Conservation (phyloP, 306 rosid genomes). For the Albizia julibrissin region DNA sequence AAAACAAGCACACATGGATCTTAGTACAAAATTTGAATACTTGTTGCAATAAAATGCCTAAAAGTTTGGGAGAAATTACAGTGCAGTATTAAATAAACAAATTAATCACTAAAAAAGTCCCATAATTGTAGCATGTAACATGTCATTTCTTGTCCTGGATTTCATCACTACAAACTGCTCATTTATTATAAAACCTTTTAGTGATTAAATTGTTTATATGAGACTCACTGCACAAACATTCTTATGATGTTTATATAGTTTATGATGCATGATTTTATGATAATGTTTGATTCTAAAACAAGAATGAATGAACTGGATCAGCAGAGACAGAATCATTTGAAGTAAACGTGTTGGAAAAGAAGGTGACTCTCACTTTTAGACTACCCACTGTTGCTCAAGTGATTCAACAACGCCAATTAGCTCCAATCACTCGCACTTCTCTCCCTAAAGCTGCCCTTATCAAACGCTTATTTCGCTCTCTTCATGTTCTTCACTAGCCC, state of each 20-base stretch:
- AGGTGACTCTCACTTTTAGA: slow-evolving; percentile 63
- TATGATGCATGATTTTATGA: background rate
- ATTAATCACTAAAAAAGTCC: no score
- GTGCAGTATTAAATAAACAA: no score
- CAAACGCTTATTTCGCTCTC: slow-evolving; percentile 49
- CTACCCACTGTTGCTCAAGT: slow-evolving; percentile 42
- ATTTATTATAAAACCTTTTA: no score
- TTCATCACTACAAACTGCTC: no score
- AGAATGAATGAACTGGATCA: slow-evolving; percentile 5
- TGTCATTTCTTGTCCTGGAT: no score
- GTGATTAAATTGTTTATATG: no score
- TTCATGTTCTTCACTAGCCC: background rate
- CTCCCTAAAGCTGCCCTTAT: slow-evolving; percentile 53
- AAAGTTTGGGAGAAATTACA: no score
- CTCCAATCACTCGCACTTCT: slow-evolving; percentile 36
- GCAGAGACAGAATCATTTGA: slow-evolving; percentile 73
- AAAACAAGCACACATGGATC: no score
- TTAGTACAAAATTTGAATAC: no score
- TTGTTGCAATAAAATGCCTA: no score
- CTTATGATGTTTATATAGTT: background rate
- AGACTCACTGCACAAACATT: no score
- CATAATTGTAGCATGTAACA: no score
- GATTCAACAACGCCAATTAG: slow-evolving; percentile 35
- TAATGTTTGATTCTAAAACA: background rate
- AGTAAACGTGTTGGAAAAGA: slow-evolving; percentile 70